Base-by-base conservation (phyloP, 2,329 filamentous ascomycete genomes). In the Daldinia eschscholtzii region DNA sequence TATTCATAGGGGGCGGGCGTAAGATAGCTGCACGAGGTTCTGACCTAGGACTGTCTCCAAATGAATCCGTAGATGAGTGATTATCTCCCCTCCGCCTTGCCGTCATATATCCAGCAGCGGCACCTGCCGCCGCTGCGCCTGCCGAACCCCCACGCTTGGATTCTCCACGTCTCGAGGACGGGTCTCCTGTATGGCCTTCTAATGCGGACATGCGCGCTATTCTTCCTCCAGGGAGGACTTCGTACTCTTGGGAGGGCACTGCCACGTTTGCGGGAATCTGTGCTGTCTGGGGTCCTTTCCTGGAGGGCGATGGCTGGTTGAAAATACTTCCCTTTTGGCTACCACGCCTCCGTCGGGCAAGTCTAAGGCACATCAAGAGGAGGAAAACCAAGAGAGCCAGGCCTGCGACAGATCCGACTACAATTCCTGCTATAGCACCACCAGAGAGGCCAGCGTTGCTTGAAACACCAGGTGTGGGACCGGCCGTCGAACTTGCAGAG, bases 141-240 rank as follows among this genome's bases (percentile, higher is more conserved):
- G 80, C 82, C 37, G 76, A 74, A n/a, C 81, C 82, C 35, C 81
- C 85, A 62, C 87, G 87, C 44, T 83, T 84, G 9, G 77, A 77
- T 13, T 81, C 82, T 50, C 80, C 85, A 64, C 86, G 86, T 35
- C 84, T 84, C 1, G 84, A 85, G 0, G 89, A 85, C 2, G 89
- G 88, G 23, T 89, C 87, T 65, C 86, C 88, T 0, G 89, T 88
- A 61, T 91, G 88, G 4, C 90, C 91, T 81, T 98, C 95, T 59
- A 99, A 81, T 37, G 96, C 96, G 42, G 95, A 94, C 96, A 99
- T 98, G 63, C 96, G 91, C 42, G 96, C 93, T 66, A 99, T 96
- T 69, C 96, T 91, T 33, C 93, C 94, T 48, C 94, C 94, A 5
- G 94, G 93, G 10, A 97, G 85, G 15, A 94, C 87, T 74, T 93